A percentile compares a stretch with the other conserved stretches of the same genome.
Conservation (phyloP, 805 yeast species). For the Wickerhamiella musiphila region DNA sequence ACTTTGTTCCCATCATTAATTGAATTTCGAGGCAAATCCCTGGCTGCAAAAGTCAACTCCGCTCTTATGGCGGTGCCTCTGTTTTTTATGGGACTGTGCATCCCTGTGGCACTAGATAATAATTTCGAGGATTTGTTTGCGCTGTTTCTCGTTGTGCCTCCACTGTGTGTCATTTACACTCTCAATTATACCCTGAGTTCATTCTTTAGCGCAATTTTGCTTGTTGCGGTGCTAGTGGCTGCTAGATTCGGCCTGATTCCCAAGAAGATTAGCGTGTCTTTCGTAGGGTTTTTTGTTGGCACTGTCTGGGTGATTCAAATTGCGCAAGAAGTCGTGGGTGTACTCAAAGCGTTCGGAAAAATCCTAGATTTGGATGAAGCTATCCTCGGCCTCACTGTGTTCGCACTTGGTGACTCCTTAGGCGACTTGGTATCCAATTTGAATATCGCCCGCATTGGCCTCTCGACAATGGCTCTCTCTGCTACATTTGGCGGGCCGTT, state of each 20-base stretch:
- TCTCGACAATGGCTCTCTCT: slow-evolving; percentile 79
- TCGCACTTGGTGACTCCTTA: slow-evolving; percentile 82
- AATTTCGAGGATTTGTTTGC: background rate
- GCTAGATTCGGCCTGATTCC: slow-evolving; percentile 3
- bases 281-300: slow-evolving; percentile 46
- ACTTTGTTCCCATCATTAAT: slow-evolving; percentile 21
- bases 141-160: slow-evolving; percentile 3
- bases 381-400: slow-evolving; percentile 67
- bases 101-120: slow-evolving; percentile 14
- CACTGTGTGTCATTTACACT: slow-evolving; percentile 1
- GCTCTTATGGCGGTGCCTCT: slow-evolving; percentile 20
- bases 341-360: slow-evolving; percentile 43
- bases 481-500: slow-evolving; percentile 94
- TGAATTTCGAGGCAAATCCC: slow-evolving; percentile 14
- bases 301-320: slow-evolving; percentile 51
- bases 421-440: slow-evolving; percentile 79
- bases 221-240: background rate
- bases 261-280: slow-evolving; percentile 9
- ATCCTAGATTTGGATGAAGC: slow-evolving; percentile 53
- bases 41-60: slow-evolving; percentile 14
- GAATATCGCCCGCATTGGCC: slow-evolving; percentile 65
- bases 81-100: slow-evolving; percentile 17
- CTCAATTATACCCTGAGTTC: background rate
- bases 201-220: background rate
- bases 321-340: slow-evolving; percentile 52